These are phyloP conservation scores for Aspergillus asperescens DNA, from an alignment of 495 filamentous ascomycete genomes.

Conservation along the genomic window DNA sequence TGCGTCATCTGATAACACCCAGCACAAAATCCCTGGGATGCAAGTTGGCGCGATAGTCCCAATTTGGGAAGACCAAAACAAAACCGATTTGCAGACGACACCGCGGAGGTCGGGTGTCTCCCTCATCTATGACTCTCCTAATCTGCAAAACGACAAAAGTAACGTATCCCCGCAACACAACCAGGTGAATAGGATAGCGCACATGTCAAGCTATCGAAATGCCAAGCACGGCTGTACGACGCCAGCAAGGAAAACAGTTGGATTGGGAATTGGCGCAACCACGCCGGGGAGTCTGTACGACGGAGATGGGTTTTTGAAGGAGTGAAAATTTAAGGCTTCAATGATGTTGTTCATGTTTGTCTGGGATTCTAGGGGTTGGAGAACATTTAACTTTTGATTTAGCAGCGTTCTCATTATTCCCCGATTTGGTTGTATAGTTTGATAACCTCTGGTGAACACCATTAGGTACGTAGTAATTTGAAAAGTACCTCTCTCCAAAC, in stretches of 20 bases:
- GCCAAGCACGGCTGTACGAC: conserved; percentile 26
- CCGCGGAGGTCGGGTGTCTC: conserved; percentile 11
- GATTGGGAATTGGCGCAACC: conserved; percentile 30
- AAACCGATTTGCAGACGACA: neutral
- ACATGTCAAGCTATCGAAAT: conserved; percentile 16
- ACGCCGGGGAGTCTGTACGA: conserved; percentile 48
- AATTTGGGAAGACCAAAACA: conserved; percentile 34
- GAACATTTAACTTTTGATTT: neutral
- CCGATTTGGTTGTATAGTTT: neutral
- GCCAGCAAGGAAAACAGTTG: conserved; percentile 30
- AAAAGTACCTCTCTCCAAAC: neutral
- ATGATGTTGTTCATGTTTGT: no score
- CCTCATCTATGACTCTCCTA: conserved; percentile 11
- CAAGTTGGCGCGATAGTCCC: conserved; percentile 28
- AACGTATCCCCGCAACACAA: conserved; percentile 6
- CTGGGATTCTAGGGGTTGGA: no score
- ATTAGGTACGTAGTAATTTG: neutral
- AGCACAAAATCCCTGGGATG: neutral
- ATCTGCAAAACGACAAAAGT: conserved; percentile 16
- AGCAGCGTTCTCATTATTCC: neutral
- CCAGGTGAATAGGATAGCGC: conserved; percentile 14
- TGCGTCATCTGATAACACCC: neutral
- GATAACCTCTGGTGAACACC: neutral
- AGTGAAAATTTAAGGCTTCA: conserved; percentile 28
- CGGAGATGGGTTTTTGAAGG: conserved; percentile 44